Base-by-base conservation (phyloP, 75 land plant genomes). In the Isoetes taiwanensis region DNA sequence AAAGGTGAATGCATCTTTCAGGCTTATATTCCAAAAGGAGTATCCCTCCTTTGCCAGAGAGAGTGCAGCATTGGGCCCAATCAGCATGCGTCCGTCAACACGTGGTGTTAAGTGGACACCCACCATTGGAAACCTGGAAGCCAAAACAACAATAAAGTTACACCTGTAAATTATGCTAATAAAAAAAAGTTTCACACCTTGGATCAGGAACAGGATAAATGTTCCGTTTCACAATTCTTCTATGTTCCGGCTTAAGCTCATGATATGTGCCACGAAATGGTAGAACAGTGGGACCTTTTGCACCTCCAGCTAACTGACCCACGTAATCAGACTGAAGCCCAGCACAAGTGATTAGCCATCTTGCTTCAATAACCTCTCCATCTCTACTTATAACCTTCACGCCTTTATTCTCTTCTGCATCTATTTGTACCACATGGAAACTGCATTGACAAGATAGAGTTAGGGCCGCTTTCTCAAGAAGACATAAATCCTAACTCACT, bases 181-280 rank as follows among this genome's bases (percentile, higher is more conserved):
- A 31, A 2, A 16, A 54, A 26, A 54, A 20, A 46, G 8, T 12
- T 19, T 28, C 64, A 28, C 19, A 70, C 72, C 39, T 68, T 28
- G 72, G 72, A 34, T 70, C 72, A 57, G 72, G 72, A 14, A 64
- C 67, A 9, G 72, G 72, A 23, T 70, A 70, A 16, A 70, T 70
- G 38, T 70, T 70, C 38, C 72, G 72, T 17, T 54, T 70, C 42
- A 70, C 57, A 43, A 70, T 33, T 28, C 52, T 70, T 34, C 72
- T 40, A 25, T 34, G 56, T 14, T 70, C 72, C 26, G 72, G 67
- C 37, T 70, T 70, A 4, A 70, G 62, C 32, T 70, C 72, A 33
- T 70, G 72, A 30, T 70, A 70, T 2, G 17, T 37, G 17, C 72
- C 72, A 21, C 72, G 54, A 24, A 70, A 70, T 3, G 72, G 72